Evolutionary conservation across 2,329 filamentous ascomycete genomes (phyloP).

Genomic region (Emydomyces testavorans): DNA sequence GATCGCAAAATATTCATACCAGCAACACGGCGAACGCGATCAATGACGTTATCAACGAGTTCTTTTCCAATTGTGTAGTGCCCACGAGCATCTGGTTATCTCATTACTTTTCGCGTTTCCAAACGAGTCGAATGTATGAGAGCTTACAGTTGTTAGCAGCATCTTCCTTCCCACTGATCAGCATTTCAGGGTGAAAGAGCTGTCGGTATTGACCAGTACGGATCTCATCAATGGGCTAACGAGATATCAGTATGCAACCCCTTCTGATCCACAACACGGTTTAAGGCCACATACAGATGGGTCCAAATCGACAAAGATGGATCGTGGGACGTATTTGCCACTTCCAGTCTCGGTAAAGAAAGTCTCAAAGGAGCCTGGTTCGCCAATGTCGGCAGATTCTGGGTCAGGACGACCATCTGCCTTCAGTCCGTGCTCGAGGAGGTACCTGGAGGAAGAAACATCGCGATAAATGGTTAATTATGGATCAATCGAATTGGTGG

Average conservation of each 20-base stretch:
- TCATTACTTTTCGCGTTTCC: neutral
- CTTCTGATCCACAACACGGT: neutral
- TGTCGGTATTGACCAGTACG: conserved; percentile 51
- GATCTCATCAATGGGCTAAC: conserved; percentile 54
- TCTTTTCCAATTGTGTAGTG: conserved; percentile 61
- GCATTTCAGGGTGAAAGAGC: conserved; percentile 54
- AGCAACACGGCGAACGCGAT: conserved; percentile 53
- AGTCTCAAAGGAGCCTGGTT: conserved; percentile 50
- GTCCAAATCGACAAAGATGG: conserved; percentile 57
- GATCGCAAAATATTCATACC: conserved; percentile 33
- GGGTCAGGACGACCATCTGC: conserved; percentile 49
- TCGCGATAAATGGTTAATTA: neutral
- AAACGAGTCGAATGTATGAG: neutral
- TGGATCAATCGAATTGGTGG: neutral
- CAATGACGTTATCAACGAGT: conserved; percentile 51
- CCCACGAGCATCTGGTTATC: conserved; percentile 47
- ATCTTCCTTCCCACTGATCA: conserved; percentile 59
- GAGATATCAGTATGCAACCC: conserved; percentile 4
- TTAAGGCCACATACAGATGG: conserved; percentile 41
- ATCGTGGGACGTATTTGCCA: conserved; percentile 57
- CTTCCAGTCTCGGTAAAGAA: conserved; percentile 55
- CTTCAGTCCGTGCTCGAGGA: conserved; percentile 54
- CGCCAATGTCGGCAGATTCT: conserved; percentile 42
- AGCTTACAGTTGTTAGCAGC: conserved; percentile 54
- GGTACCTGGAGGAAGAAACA: conserved; percentile 39